These are phyloP conservation scores for Neurospora sp. DNA, from an alignment of 495 filamentous ascomycete species.

Conservation along the genomic window DNA sequence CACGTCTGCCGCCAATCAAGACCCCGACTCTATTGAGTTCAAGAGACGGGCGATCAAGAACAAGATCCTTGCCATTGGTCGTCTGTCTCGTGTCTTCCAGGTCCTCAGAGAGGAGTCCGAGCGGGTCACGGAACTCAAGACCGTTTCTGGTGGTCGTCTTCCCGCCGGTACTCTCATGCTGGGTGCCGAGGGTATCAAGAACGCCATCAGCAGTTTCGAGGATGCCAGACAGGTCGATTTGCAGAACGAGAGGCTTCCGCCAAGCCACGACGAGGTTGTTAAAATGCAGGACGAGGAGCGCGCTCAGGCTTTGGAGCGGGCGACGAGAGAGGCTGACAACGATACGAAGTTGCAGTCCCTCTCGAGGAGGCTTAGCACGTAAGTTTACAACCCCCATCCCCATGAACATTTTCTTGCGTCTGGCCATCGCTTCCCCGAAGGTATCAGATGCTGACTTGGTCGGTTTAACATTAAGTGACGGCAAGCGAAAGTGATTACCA, in stretches of 20 bases:
- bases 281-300: conserved; percentile 69
- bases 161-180: conserved; percentile 96
- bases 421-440: not conserved
- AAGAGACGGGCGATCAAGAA: conserved; percentile 97
- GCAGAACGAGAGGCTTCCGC: conserved; percentile 90
- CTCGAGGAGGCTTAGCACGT: conserved; percentile 92
- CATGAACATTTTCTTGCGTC: not conserved
- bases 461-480: conserved; percentile 7
- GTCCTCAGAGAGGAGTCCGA: conserved; percentile 96
- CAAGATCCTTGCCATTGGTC: conserved; percentile 96
- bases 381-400: conserved; percentile 31
- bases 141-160: conserved; percentile 82
- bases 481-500: conserved; percentile 14
- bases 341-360: conserved; percentile 75
- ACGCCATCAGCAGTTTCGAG: conserved; percentile 95
- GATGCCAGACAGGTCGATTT: conserved; percentile 97
- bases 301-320: conserved; percentile 72
- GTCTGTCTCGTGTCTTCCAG: conserved; percentile 95
- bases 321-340: conserved; percentile 78
- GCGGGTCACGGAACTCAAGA: conserved; percentile 94
- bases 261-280: conserved; percentile 82
- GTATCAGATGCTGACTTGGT: not conserved
- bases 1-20: conserved; percentile 34
- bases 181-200: conserved; percentile 95
- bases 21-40: conserved; percentile 78